Base-by-base conservation (phyloP, 805 yeast species). In the Cyberlindnera mississippiensis region DNA sequence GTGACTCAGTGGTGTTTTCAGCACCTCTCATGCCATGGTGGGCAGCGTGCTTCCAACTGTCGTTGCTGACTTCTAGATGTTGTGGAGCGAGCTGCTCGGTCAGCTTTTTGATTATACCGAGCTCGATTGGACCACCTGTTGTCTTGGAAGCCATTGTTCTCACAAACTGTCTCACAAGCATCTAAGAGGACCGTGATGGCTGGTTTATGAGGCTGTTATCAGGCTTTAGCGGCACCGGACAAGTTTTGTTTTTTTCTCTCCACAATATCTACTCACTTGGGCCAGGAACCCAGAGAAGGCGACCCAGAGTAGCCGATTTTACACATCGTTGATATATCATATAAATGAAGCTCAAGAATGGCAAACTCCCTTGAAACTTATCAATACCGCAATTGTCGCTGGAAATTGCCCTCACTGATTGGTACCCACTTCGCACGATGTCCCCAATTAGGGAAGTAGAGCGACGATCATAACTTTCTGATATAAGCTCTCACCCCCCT, bases 11-110 rank as follows among this genome's bases (percentile, higher is more conserved):
- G 13, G 67, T 70, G 61, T 88, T 88, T 2, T 72, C 51, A 8
- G 90, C 87, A 4, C 82, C 88, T 40, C 80, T 73, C 67, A 87
- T 73, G 2, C 95, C 89, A 44, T 80, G 82, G 61, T 91, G 98
- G 50, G 86, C 90, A 2, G 89, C 78, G 62, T 91, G 98, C 59
- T 85, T 85, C 62, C 78, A 79, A 6, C 96, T 86, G 62, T 91
- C 97, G 60, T 91, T 91, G 44, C 67, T 68, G 6, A 91, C 72
- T 26, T 67, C 72, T 50, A 76, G 69, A 50, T 49, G 61, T 8
- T 57, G 55, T 17, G 78, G 95, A 49, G 65, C 38, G 32, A 56
- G 50, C 32, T 50, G 48, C 6, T 40, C 28, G 1, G 41, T 42
- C 5, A 57, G 46, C 34, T 57, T 57, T n/a, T 41, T 36, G n/a